Evolutionary conservation across 176 grass and related monocot species (phyloP).

Genomic region (Canna indica): DNA sequence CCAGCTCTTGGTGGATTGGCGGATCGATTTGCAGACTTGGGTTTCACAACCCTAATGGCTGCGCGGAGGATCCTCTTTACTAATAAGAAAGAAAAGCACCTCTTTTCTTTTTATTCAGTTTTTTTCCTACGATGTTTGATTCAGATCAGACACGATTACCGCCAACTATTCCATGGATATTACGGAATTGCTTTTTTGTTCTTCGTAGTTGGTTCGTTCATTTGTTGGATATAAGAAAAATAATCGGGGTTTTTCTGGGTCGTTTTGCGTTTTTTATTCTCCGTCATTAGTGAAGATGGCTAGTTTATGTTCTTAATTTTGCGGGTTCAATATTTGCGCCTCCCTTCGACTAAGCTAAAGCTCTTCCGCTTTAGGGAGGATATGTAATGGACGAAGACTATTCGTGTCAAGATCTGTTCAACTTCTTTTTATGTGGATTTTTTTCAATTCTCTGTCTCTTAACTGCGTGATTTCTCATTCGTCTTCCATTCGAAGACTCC

Average conservation of each 20-base stretch:
- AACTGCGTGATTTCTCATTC: not conserved
- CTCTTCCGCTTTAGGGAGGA: too few relatives aligned
- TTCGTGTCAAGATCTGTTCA: not conserved
- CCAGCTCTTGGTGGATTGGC: not conserved
- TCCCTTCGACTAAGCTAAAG: not conserved
- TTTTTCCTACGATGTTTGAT: not conserved
- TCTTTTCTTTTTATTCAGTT: not conserved
- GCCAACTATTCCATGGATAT: not conserved
- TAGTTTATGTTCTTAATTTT: too few relatives aligned
- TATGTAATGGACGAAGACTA: not conserved
- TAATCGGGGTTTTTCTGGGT: not conserved
- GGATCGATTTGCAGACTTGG: not conserved
- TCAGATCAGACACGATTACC: not conserved
- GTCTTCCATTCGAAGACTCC: not conserved
- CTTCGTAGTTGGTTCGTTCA: not conserved
- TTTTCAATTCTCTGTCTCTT: not conserved
- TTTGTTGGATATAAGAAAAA: not conserved
- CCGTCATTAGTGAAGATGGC: not conserved
- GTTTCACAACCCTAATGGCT: not conserved
- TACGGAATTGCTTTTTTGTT: not conserved
- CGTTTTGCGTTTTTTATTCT: not conserved
- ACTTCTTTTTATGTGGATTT: not conserved
- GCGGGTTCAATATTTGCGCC: not conserved
- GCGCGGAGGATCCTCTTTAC: not conserved
- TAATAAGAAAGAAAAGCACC: not conserved